These are phyloP conservation scores for Leonotis leonurus DNA, from an alignment of 257 asterid genomes.

Conservation along the genomic window DNA sequence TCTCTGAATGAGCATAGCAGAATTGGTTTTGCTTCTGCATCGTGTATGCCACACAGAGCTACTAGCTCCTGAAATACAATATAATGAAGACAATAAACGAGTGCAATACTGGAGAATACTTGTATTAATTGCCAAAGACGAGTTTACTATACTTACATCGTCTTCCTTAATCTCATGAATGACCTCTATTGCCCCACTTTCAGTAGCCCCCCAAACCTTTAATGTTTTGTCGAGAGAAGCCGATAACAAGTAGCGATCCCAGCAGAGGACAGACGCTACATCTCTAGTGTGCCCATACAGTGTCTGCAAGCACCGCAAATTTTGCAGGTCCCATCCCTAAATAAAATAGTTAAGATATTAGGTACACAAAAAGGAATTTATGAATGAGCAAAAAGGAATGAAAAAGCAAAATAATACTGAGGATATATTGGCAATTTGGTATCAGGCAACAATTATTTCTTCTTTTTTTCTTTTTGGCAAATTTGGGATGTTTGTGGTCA, in stretches of 20 bases:
- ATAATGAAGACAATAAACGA: neutral
- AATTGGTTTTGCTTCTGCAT: conserved; percentile 33
- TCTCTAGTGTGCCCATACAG: conserved; percentile 38
- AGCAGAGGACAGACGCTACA: conserved; percentile 48
- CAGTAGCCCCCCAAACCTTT: conserved; percentile 35
- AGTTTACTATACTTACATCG: conserved; percentile 22
- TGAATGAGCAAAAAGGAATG: neutral
- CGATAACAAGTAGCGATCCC: conserved; percentile 41
- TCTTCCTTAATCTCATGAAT: conserved; percentile 29
- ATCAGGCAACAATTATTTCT: too few species aligned
- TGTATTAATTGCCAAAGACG: too few species aligned
- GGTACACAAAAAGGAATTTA: neutral
- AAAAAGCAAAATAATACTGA: neutral
- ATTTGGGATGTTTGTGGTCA: neutral
- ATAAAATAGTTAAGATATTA: neutral
- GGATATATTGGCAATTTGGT: too few species aligned
- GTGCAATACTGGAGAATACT: neutral
- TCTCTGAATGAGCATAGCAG: conserved; percentile 40
- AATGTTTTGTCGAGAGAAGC: conserved; percentile 57
- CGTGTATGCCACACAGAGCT: conserved; percentile 33
- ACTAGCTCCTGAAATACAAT: conserved; percentile 29
- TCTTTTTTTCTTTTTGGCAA: too few species aligned
- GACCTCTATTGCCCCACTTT: conserved; percentile 37
- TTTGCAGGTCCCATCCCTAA: conserved; percentile 57
- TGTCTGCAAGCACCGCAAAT: conserved; percentile 44